Conservation (phyloP, 176 grass and related monocot species). For the Poa annua region DNA sequence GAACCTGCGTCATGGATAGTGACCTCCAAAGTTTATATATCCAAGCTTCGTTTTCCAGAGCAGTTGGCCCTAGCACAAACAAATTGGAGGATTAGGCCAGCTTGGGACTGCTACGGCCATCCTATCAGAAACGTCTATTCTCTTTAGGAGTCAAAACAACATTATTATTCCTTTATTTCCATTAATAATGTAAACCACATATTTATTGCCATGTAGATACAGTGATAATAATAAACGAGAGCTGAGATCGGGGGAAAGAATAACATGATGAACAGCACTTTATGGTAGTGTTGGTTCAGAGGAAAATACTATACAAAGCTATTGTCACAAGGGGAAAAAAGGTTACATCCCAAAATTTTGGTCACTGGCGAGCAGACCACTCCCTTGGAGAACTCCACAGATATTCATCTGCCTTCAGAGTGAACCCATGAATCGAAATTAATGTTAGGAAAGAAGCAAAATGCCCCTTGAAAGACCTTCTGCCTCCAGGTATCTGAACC, state of each 20-base stretch:
- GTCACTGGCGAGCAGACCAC: conserved; percentile 9
- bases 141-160: not conserved
- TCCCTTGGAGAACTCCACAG: conserved; percentile 11
- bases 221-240: not conserved
- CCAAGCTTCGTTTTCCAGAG: conserved; percentile 35
- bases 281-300: not conserved
- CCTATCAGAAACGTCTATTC: not conserved
- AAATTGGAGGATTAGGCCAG: conserved; percentile 27
- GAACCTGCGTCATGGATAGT: conserved; percentile 42
- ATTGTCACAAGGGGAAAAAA: conserved; percentile 19
- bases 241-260: not conserved
- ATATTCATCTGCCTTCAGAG: conserved; percentile 9
- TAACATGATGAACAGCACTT: conserved; percentile 7
- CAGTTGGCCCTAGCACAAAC: conserved; percentile 38
- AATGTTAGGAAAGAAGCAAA: conserved; percentile 52
- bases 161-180: not conserved
- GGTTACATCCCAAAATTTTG: conserved; percentile 33
- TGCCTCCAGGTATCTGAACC: conserved; percentile 36
- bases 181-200: conserved; percentile 1
- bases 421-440: conserved; percentile 29
- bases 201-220: conserved; percentile 8
- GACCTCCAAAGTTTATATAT: conserved; percentile 17
- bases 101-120: not conserved
- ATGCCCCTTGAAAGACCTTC: conserved; percentile 27
- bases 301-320: conserved; percentile 40